A percentile compares a stretch with the other conserved stretches of the same genome.
Evolutionary conservation across 495 filamentous ascomycete genomes (phyloP).

Genomic region (Hypomontagnella monticulosa): DNA sequence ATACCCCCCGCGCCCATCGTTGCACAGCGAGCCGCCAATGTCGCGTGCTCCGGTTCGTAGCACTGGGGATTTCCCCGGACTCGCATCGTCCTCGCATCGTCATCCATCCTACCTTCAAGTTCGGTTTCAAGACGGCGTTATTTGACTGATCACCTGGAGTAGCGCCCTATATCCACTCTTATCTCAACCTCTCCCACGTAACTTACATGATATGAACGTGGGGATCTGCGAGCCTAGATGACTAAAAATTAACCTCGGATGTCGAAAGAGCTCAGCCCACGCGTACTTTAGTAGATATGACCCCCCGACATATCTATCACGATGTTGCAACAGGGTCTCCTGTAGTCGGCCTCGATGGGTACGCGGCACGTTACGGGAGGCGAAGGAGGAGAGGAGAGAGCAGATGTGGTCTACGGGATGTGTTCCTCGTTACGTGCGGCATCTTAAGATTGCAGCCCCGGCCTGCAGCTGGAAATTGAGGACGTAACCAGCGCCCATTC

Average conservation of each 20-base stretch:
- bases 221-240: constrained; percentile 37
- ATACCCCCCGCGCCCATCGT: constrained; percentile 35
- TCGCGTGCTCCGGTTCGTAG: constrained; percentile 37
- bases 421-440: constrained; percentile 40
- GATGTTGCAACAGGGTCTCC: constrained; percentile 26
- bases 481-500: constrained; percentile 39
- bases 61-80: constrained; percentile 39
- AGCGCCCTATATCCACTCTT: constrained; percentile 28
- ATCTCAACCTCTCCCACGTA: constrained; percentile 31
- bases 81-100: constrained; percentile 39
- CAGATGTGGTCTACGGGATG: constrained; percentile 14
- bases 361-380: constrained; percentile 10
- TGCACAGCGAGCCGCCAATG: constrained; percentile 39
- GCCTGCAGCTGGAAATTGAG: constrained; percentile 40
- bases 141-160: constrained; percentile 24
- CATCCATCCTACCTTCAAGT: constrained; percentile 32
- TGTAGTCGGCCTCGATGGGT: constrained; percentile 26
- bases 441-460: constrained; percentile 41
- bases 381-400: constrained; percentile 4
- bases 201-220: constrained; percentile 35
- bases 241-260: constrained; percentile 35
- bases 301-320: constrained; percentile 27
- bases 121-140: constrained; percentile 26
- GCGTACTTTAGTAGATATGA: constrained; percentile 6
- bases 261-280: constrained; percentile 17